Conservation (phyloP, 2,329 filamentous ascomycete genomes). For the Pseudocercospora cruenta region DNA sequence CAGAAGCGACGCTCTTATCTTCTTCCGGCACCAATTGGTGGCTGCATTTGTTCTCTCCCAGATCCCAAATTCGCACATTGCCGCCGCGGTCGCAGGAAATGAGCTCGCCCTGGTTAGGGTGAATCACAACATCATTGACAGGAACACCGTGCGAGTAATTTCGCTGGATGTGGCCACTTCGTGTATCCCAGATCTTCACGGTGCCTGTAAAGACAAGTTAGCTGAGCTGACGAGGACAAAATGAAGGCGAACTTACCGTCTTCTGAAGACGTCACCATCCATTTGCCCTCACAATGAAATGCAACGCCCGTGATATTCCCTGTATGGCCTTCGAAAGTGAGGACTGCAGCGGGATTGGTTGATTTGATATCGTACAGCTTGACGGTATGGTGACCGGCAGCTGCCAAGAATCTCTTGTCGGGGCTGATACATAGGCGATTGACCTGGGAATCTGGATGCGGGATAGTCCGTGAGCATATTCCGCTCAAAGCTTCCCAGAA, state of each 20-base stretch:
- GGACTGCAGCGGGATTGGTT: slow-evolving; percentile 89
- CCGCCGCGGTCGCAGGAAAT: slow-evolving; percentile 94
- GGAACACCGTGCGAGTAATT: slow-evolving; percentile 89
- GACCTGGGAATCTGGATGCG: slow-evolving; percentile 96
- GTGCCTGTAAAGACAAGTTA: slow-evolving; percentile 52
- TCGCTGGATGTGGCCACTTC: slow-evolving; percentile 81
- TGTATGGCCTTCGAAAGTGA: slow-evolving; percentile 94
- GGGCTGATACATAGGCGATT: slow-evolving; percentile 98
- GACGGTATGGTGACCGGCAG: slow-evolving; percentile 78
- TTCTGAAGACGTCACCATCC: slow-evolving; percentile 98
- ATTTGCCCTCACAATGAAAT: slow-evolving; percentile 98
- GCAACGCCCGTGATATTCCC: slow-evolving; percentile 95
- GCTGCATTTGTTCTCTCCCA: slow-evolving; percentile 95
- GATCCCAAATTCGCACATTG: slow-evolving; percentile 92
- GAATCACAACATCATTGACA: slow-evolving; percentile 98
- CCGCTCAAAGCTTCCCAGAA: slow-evolving; percentile 99
- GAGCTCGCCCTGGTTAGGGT: slow-evolving; percentile 97
- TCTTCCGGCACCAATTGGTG: slow-evolving; percentile 96
- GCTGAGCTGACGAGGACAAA: not conserved
- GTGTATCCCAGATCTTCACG: slow-evolving; percentile 95
- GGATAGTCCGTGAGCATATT: slow-evolving; percentile 96
- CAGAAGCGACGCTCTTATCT: slow-evolving; percentile 88
- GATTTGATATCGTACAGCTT: slow-evolving; percentile 99
- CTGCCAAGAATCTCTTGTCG: slow-evolving; percentile 93
- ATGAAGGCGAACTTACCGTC: slow-evolving; percentile 61